Base-by-base conservation (phyloP, 805 yeast genomes). In the Ogataea sp. region DNA sequence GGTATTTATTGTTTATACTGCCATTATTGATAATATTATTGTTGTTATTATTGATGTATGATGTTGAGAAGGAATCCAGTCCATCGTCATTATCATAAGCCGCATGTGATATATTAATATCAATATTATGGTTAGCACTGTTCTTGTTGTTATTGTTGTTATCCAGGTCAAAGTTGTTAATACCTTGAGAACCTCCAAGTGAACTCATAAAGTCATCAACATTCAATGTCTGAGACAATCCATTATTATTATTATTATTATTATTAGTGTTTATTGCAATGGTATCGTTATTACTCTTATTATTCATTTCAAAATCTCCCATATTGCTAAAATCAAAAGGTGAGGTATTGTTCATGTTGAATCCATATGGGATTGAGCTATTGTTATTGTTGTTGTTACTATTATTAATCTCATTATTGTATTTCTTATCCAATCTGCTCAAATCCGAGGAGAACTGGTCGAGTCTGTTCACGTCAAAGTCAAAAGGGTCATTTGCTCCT, bases 361-460 rank as follows among this genome's bases (percentile, higher is more conserved):
- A 23, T 23, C 26, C 26, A 23, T 23, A 8, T 15, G 7, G 31
- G 9, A n/a, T 13, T 8, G 31, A 28, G 9, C 7, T 28, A 14
- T 6, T 14, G 14, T 28, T 28, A 20, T 20, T 32, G 8, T 17
- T 14, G 5, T 18, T 32, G 20, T 18, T 18, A n/a, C 20, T 32
- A n/a, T 5, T 21, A 15, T 25, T 30, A 23, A 11, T 30, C 4
- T 18, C 16, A 23, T 20, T 14, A 32, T 32, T 32, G 27, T 10
- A 15, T 17, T 14, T 15, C 3, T 29, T 38, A 29, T 39, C 39
- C 15, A 37, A 10, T 11, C 20, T 32, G 20, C 38, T 42, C 30
- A 46, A 25, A 32, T 42, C 46, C 15, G 43, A 46, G 6, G 42
- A 45, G 38, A 45, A 43, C 16, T 41, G 40, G 34, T 49, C 51